These are phyloP conservation scores for Setaria viridis DNA, from an alignment of 202 grass and related monocot species.

Conservation along the genomic window DNA sequence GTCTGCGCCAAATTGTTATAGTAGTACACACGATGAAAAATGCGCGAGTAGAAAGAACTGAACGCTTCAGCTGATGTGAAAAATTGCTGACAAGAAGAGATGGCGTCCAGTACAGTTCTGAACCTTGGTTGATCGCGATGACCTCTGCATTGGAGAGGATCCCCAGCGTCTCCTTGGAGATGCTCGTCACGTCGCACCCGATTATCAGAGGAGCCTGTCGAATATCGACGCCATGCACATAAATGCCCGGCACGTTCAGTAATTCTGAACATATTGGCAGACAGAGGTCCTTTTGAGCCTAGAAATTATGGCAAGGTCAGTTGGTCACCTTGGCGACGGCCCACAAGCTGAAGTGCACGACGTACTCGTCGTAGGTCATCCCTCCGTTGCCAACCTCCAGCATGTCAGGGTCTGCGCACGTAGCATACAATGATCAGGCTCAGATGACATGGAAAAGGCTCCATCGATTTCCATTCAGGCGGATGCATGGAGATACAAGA, in stretches of 20 bases:
- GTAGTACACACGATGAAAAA: not conserved
- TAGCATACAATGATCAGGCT: not conserved
- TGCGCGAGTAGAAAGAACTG: not conserved
- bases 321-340: slow-evolving; percentile 56
- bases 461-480: not conserved
- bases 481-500: too few relatives aligned
- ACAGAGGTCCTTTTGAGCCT: too few relatives aligned
- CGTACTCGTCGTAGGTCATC: slow-evolving; percentile 64
- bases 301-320: not conserved
- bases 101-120: not conserved
- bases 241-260: not conserved
- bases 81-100: not conserved
- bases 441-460: not conserved
- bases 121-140: slow-evolving; percentile 86
- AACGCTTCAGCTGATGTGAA: too few relatives aligned
- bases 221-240: not conserved
- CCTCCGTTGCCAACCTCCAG: slow-evolving; percentile 83
- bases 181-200: slow-evolving; percentile 65
- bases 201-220: slow-evolving; percentile 68
- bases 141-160: slow-evolving; percentile 70
- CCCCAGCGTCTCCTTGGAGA: slow-evolving; percentile 49
- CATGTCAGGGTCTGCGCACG: slow-evolving; percentile 73
- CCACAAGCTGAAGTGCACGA: slow-evolving; percentile 84
- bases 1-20: slow-evolving; percentile 44
- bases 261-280: not conserved